phyloP scores from a whole-genome alignment of 164 flowering plant genomes.

The Protea cynaroides region DNA sequence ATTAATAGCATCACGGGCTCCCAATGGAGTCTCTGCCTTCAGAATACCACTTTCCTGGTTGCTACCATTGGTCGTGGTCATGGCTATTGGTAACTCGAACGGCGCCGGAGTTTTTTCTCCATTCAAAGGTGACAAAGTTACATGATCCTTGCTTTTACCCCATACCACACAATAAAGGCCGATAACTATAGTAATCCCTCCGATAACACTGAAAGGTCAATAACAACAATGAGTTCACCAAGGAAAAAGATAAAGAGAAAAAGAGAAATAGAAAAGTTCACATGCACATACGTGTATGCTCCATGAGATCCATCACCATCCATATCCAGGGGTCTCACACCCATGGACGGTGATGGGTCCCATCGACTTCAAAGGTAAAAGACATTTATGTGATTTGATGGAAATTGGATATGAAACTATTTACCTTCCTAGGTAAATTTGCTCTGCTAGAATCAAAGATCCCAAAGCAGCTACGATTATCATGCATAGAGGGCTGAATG shows the following conservation, averaged over 20 bases:
- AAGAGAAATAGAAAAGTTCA: not conserved
- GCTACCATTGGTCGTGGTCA: slow-evolving; percentile 7
- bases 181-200: slow-evolving; percentile 40
- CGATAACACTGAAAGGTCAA: slow-evolving; percentile 36
- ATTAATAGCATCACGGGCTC: no score
- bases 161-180: slow-evolving; percentile 57
- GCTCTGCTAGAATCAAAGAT: slow-evolving; percentile 54
- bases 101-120: slow-evolving; percentile 16
- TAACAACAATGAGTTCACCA: not conserved
- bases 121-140: not conserved
- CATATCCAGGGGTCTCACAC: no score
- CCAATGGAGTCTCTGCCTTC: no score
- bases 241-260: not conserved
- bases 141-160: slow-evolving; percentile 56
- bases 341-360: no score
- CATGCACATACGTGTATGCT: no score
- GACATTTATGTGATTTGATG: no score
- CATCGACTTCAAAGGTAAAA: no score
- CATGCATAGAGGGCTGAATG: slow-evolving; percentile 84
- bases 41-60: no score
- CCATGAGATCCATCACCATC: no score
- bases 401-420: no score
- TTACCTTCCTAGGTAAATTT: slow-evolving; percentile 80
- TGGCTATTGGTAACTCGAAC: slow-evolving; percentile 26
- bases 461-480: slow-evolving; percentile 70